phyloP scores from a whole-genome alignment of 768 basidiomycete genomes.

The Coprinellus micaceus region DNA sequence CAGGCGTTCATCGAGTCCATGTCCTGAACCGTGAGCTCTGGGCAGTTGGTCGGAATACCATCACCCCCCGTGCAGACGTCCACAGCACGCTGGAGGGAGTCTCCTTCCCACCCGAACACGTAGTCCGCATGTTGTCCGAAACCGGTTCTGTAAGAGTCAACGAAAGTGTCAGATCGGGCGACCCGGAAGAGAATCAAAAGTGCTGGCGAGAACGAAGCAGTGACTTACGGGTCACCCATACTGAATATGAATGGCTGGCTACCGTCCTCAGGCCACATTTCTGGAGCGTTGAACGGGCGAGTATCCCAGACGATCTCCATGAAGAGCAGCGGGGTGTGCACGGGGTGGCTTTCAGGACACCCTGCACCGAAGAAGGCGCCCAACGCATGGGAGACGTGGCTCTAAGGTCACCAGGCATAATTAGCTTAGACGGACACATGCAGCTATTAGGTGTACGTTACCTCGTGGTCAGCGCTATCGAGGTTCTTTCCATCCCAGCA shows the following conservation, averaged over 20 bases:
- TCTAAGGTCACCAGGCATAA: not conserved
- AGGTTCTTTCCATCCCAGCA: slow-evolving; percentile 11
- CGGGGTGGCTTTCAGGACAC: slow-evolving; percentile 8
- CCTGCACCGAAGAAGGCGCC: slow-evolving; percentile 7
- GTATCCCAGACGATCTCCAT: slow-evolving; percentile 16
- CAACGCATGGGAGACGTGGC: slow-evolving; percentile 7
- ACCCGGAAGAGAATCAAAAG: too few relatives aligned
- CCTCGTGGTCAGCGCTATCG: slow-evolving; percentile 5
- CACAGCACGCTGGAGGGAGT: slow-evolving; percentile 11
- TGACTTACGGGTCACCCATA: slow-evolving; percentile 16
- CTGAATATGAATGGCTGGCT: slow-evolving; percentile 13
- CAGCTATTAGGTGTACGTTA: not conserved
- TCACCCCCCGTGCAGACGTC: slow-evolving; percentile 8
- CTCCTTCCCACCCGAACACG: slow-evolving; percentile 12
- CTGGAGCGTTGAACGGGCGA: slow-evolving; percentile 9
- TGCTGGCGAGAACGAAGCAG: not conserved
- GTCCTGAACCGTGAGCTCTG: slow-evolving; percentile 7
- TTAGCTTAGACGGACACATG: not conserved
- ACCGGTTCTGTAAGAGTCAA: slow-evolving; percentile 4
- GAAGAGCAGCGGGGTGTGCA: slow-evolving; percentile 12
- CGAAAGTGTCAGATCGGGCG: too few relatives aligned
- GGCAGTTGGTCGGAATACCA: slow-evolving; percentile 1
- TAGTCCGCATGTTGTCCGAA: slow-evolving; percentile 12
- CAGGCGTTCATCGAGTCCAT: slow-evolving; percentile 10
- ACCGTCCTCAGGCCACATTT: slow-evolving; percentile 10